Conservation (phyloP, 108 stramenopile genomes). For the Nannochloropsis gaditana region DNA sequence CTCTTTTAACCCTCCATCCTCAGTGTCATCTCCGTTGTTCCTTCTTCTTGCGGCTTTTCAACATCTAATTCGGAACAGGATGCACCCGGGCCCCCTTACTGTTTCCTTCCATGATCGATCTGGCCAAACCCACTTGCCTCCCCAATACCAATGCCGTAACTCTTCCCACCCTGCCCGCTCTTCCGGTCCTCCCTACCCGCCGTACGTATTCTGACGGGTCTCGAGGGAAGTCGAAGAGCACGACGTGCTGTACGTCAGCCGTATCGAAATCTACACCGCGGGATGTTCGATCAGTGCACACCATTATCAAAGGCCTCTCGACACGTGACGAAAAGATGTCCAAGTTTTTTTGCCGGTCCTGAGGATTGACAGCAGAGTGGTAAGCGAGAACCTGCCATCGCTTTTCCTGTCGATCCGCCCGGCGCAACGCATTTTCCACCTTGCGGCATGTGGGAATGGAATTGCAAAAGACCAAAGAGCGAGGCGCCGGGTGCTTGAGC, state of each 20-base stretch:
- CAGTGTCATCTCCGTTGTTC: too few species aligned
- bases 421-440: slow-evolving; percentile 78
- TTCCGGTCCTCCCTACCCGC: slow-evolving; percentile 79
- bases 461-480: slow-evolving; percentile 92
- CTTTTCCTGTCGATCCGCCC: slow-evolving; percentile 65
- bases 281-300: slow-evolving; percentile 93
- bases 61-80: slow-evolving; percentile 8
- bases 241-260: slow-evolving; percentile 60
- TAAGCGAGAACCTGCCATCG: slow-evolving; percentile 62
- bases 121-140: slow-evolving; percentile 34
- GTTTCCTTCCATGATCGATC: slow-evolving; percentile 23
- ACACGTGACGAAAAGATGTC: slow-evolving; percentile 34
- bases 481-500: slow-evolving; percentile 25
- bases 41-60: neutral
- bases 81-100: slow-evolving; percentile 10
- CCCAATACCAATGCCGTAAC: slow-evolving; percentile 65
- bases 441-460: slow-evolving; percentile 81
- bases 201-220: slow-evolving; percentile 87
- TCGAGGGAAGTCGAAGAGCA: slow-evolving; percentile 87
- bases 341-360: neutral
- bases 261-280: slow-evolving; percentile 81
- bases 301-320: slow-evolving; percentile 56
- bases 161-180: slow-evolving; percentile 75
- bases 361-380: slow-evolving; percentile 70
- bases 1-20: too few species aligned